Evolutionary conservation across 768 basidiomycete species (phyloP), one percentile per base, ranked within the genome.

Genomic region (Mycena rosella): DNA sequence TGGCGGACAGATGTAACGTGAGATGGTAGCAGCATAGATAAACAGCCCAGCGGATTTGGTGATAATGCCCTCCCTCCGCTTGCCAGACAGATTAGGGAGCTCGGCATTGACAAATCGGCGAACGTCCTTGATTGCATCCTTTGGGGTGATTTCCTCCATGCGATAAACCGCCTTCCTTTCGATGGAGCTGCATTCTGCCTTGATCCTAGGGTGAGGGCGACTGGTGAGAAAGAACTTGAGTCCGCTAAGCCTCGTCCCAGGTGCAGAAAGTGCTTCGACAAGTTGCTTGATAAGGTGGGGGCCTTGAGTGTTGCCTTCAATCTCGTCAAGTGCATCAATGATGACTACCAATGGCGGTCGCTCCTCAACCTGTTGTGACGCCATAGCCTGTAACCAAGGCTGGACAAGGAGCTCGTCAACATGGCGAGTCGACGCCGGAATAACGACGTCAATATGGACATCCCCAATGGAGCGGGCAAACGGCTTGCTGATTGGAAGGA

Each of bases 311-410:
- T 47, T 13, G 56, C 42, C 56, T 24, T 58, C 57, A 58, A 58
- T 58, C 17, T 58, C 57, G 17, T 58, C 57, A 24, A 58, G 57
- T 30, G 57, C 57, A 34, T 58, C 44, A 18, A 58, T 47, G 42
- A 58, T 44, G 3, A 58, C 44, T 14, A 58, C 44, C 26, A 58
- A 14, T 10, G 42, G 42, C 13, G 42, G 20, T 10, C 10, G 20
- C 6, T 38, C 38, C 7, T 8, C 20, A 10, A 10, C 6, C n/a
- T n/a, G n/a, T n/a, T 44, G 42, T 3, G 5, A n/a, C n/a, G 13
- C 42, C 42, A 44, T 44, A n/a, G 20, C 10, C 20, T 20, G 42
- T 38, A n/a, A 44, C 42, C 42, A 44, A n/a, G 42, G 42, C 42
- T 44, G 18, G 42, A 44, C 42, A 20, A 44, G 42, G 6, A 44